Conservation (phyloP, 2,329 filamentous ascomycete species). For the Neonectria magnoliae region DNA sequence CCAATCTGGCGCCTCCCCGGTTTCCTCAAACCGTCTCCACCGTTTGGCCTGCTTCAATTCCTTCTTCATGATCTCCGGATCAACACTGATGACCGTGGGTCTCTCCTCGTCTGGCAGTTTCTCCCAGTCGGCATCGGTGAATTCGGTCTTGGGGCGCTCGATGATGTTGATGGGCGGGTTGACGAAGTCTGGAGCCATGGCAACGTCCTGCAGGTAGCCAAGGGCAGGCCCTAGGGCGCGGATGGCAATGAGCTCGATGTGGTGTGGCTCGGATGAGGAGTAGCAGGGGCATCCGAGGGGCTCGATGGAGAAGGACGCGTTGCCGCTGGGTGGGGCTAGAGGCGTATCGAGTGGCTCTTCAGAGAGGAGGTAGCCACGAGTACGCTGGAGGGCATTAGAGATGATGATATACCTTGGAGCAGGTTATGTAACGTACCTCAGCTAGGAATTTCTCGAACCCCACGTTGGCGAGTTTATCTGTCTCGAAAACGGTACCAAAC, state of each 20-base stretch:
- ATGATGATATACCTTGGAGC: not conserved
- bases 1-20: conserved; percentile 37
- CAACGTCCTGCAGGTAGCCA: conserved; percentile 69
- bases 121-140: conserved; percentile 45
- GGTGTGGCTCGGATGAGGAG: conserved; percentile 69
- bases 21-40: conserved; percentile 43
- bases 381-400: conserved; percentile 54
- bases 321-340: conserved; percentile 63
- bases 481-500: conserved; percentile 58
- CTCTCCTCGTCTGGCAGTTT: conserved; percentile 44
- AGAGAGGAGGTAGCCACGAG: conserved; percentile 69
- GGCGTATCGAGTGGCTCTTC: conserved; percentile 60
- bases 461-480: conserved; percentile 52
- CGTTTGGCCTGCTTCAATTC: conserved; percentile 39
- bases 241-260: conserved; percentile 72
- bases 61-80: conserved; percentile 35
- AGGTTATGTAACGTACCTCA: conserved; percentile 52
- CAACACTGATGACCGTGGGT: conserved; percentile 38
- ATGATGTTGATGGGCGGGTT: conserved; percentile 53
- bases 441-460: conserved; percentile 61
- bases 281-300: conserved; percentile 72
- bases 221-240: conserved; percentile 63
- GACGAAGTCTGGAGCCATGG: conserved; percentile 49
- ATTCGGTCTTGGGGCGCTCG: conserved; percentile 32
- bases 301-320: conserved; percentile 53